Conservation (phyloP, 2,329 filamentous ascomycete species). For the Venturia oleaginea region DNA sequence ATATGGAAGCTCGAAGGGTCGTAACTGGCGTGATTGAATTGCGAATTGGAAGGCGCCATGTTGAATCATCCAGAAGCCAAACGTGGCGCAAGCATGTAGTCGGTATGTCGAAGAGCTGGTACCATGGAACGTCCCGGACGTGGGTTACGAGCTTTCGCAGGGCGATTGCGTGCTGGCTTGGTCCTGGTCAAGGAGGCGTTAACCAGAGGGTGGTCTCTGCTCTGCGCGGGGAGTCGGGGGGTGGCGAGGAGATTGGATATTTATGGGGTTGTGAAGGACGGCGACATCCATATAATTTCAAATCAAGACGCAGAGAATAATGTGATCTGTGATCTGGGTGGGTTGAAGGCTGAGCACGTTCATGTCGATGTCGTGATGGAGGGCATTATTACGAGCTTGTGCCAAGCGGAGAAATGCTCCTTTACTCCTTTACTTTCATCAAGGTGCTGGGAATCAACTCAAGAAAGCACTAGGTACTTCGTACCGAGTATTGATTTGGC, state of each 20-base stretch:
- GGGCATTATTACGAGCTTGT: not conserved
- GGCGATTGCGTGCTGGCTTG: not conserved
- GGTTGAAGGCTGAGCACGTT: not conserved
- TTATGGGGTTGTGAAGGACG: not conserved
- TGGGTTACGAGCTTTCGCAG: not conserved
- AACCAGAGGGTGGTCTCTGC: not conserved
- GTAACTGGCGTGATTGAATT: not conserved
- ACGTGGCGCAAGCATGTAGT: not conserved
- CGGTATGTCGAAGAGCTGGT: not conserved
- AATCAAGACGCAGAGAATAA: no score
- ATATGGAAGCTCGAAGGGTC: not conserved
- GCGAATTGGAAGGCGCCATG: slow-evolving; percentile 8
- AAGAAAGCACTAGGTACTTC: no score
- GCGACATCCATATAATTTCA: not conserved
- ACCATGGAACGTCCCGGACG: not conserved
- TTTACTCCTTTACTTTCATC: not conserved
- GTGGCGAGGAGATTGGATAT: not conserved
- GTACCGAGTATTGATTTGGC: no score
- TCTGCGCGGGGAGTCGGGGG: not conserved
- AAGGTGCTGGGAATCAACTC: not conserved
- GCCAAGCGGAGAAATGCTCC: not conserved
- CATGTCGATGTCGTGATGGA: not conserved
- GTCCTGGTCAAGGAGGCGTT: not conserved
- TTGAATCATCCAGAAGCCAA: not conserved
- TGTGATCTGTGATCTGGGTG: not conserved